phyloP scores from a whole-genome alignment of 176 grass and related monocot species.

The Poa pratensis region DNA sequence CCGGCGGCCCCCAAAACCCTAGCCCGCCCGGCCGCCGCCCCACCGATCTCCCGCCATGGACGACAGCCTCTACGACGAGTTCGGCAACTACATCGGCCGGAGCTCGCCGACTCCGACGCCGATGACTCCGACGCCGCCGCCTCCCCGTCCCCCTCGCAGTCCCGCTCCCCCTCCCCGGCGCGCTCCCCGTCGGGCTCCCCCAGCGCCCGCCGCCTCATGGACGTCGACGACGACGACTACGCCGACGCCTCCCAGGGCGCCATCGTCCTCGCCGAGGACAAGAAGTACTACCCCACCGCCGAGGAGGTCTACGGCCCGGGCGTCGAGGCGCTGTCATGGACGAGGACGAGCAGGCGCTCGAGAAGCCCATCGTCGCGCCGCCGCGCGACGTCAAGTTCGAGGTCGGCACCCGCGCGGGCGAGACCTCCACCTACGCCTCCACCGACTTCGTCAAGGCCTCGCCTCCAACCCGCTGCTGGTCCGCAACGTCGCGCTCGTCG shows the following conservation, averaged over 20 bases:
- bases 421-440: constrained; percentile 69
- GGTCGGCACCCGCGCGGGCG: constrained; percentile 69
- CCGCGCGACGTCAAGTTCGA: constrained; percentile 77
- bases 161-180: constrained; percentile 53
- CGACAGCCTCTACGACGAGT: constrained; percentile 99
- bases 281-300: constrained; percentile 99
- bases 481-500: constrained; percentile 80
- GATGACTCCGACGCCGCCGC: constrained; percentile 60
- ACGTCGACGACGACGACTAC: constrained; percentile 65
- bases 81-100: constrained; percentile 98
- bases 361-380: constrained; percentile 87
- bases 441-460: constrained; percentile 94
- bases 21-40: constrained; percentile 15
- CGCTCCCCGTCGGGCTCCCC: constrained; percentile 52
- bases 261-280: constrained; percentile 96
- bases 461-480: constrained; percentile 85
- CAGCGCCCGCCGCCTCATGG: constrained; percentile 57
- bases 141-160: constrained; percentile 50
- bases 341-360: constrained; percentile 93
- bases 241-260: constrained; percentile 55
- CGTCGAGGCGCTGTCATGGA: constrained; percentile 99
- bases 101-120: constrained; percentile 77
- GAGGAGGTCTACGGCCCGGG: constrained; percentile 96
- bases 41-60: constrained; percentile 63
- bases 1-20: constrained; percentile 43